Conservation (phyloP, 345 rosid genomes). For the Citrus cavaleriei region DNA sequence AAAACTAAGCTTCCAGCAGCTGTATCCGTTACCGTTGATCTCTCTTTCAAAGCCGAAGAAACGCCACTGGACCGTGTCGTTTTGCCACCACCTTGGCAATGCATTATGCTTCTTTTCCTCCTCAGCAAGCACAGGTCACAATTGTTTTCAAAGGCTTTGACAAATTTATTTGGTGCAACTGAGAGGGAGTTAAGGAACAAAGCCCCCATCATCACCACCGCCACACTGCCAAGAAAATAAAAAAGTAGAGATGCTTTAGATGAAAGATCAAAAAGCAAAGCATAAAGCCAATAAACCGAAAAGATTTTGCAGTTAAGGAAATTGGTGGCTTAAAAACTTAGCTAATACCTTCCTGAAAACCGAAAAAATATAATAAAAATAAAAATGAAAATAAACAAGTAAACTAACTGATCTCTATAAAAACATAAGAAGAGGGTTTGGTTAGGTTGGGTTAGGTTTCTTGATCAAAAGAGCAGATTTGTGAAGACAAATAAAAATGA, state of each 20-base stretch:
- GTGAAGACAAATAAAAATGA: constrained; percentile 3
- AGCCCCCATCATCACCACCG: constrained; percentile 55
- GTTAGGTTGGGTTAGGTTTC: constrained; percentile 40
- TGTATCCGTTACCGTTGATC: constrained; percentile 23
- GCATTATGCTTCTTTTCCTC: constrained; percentile 28
- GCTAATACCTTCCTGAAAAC: constrained; percentile 30
- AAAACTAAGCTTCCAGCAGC: constrained; percentile 45
- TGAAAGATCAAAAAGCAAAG: constrained; percentile 18
- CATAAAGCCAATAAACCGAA: constrained; percentile 18
- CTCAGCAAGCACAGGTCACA: constrained; percentile 22
- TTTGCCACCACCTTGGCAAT: constrained; percentile 58
- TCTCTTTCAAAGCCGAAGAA: constrained; percentile 52
- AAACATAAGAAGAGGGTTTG: constrained; percentile 36
- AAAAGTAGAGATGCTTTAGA: constrained; percentile 19
- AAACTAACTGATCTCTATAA: constrained; percentile 43
- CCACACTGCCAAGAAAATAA: constrained; percentile 27
- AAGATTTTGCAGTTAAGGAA: constrained; percentile 38
- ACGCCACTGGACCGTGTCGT: constrained; percentile 30
- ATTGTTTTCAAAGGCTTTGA: constrained; percentile 12
- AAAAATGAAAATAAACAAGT: constrained; percentile 29
- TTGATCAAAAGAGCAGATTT: constrained; percentile 28
- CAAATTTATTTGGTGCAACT: constrained; percentile 25
- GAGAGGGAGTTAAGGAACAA: constrained; percentile 58
- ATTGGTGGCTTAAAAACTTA: constrained; percentile 37
- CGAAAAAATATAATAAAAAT: neutral